Conservation (phyloP, 345 rosid species). For the Arabis hirsuta region DNA sequence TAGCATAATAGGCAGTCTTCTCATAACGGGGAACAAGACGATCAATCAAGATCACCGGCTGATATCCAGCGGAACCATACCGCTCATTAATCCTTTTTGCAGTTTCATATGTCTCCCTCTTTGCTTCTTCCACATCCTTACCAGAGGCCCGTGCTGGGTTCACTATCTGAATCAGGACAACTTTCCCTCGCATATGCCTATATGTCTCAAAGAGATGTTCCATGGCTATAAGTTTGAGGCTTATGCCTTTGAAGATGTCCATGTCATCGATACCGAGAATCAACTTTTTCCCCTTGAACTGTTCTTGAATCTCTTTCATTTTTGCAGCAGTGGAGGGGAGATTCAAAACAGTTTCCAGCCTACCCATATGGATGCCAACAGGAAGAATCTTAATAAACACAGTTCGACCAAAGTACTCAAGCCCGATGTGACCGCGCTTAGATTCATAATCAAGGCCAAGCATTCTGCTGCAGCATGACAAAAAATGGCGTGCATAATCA, state of each 20-base stretch:
- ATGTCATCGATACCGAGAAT: slow-evolving; percentile 83
- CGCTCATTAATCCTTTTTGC: slow-evolving; percentile 65
- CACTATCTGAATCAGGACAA: slow-evolving; percentile 76
- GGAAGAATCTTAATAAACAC: slow-evolving; percentile 76
- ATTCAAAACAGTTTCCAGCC: slow-evolving; percentile 70
- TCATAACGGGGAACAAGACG: slow-evolving; percentile 73
- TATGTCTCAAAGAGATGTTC: slow-evolving; percentile 69
- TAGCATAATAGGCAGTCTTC: slow-evolving; percentile 80
- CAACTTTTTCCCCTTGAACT: slow-evolving; percentile 63
- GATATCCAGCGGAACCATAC: slow-evolving; percentile 61
- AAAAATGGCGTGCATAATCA: slow-evolving; percentile 79
- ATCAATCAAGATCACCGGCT: slow-evolving; percentile 72
- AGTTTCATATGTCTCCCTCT: slow-evolving; percentile 61
- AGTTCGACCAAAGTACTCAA: slow-evolving; percentile 83
- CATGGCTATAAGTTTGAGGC: slow-evolving; percentile 70
- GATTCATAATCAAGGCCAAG: slow-evolving; percentile 86
- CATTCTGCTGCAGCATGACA: slow-evolving; percentile 87
- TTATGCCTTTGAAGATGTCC: slow-evolving; percentile 88
- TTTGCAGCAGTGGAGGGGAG: slow-evolving; percentile 63
- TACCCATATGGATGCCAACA: slow-evolving; percentile 76
- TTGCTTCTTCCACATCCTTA: slow-evolving; percentile 79
- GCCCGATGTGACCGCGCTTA: slow-evolving; percentile 82
- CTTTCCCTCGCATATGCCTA: slow-evolving; percentile 60
- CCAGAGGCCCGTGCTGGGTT: slow-evolving; percentile 80
- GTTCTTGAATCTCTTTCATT: slow-evolving; percentile 62